Evolutionary conservation across 139 green algal species (phyloP), one percentile per base, ranked within the genome.

Genomic region (Nannochloris sp.): DNA sequence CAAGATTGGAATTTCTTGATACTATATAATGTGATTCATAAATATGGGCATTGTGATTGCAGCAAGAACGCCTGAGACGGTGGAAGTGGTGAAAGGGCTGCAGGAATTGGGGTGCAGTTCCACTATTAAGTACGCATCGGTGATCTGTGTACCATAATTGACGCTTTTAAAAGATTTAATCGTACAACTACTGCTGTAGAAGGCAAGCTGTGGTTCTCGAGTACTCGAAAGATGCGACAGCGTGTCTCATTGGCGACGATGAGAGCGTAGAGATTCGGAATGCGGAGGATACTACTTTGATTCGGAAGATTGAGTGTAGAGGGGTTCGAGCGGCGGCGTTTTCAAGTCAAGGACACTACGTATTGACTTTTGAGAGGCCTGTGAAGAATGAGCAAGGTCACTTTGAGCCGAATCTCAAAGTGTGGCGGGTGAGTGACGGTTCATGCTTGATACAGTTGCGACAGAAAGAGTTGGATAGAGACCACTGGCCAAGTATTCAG

Each of bases 401-500:
- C 10, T 33, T 6, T 23, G 33, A 43, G 20, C 9, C 56, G 11
- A 66, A 67, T 49, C 49, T 79, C 16, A 33, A 83, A 76, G 72
- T 94, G 17, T 90, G 84, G 80, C 59, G 78, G 3, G 49, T 87
- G 49, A 23, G 31, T 5, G 71, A 40, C 30, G 75, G 80, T 1
- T 17, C 55, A 36, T 37, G 23, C 23, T 46, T 84, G 30, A 70
- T 88, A 51, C 60, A 65, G 17, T 56, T 89, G 59, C 72, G 70
- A 25, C 84, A 89, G 56, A 85, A 85, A 58, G 36, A 49, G 12
- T 81, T 87, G 55, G 68, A 48, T 63, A 56, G 40, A 84, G 90
- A 91, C 84, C 81, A 5, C 8, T 92, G 90, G 88, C 90, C 88
- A 6, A 68, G 65, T 12, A 25, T 96, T 37, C 81, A 93, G 58